Evolutionary conservation across 495 filamentous ascomycete genomes (phyloP).

Genomic region (Trichoderma gamsii): DNA sequence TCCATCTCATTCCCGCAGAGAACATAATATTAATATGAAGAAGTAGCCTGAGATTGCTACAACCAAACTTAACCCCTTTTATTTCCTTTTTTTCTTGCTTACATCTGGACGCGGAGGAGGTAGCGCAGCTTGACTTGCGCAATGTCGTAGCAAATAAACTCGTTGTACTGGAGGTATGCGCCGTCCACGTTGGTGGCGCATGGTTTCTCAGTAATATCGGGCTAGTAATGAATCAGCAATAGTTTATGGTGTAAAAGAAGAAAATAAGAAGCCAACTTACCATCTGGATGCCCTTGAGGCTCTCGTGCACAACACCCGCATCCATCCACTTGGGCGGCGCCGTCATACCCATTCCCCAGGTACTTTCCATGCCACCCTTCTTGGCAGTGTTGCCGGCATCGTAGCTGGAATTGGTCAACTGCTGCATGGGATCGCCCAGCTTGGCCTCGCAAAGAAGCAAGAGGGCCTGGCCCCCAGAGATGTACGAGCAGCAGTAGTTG

Average conservation of each 20-base stretch:
- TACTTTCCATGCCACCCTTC: constrained; percentile 53
- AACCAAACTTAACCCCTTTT: neutral
- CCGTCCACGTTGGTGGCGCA: constrained; percentile 30
- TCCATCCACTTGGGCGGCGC: constrained; percentile 71
- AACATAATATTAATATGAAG: neutral
- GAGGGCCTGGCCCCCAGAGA: constrained; percentile 45
- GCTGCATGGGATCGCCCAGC: constrained; percentile 64
- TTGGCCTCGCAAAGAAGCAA: constrained; percentile 74
- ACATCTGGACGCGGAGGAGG: constrained; percentile 60
- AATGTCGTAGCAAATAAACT: constrained; percentile 77
- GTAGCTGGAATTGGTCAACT: constrained; percentile 47
- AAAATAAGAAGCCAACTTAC: constrained; percentile 26
- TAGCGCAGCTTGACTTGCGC: constrained; percentile 74
- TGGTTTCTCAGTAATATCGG: constrained; percentile 38
- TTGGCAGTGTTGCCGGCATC: constrained; percentile 58
- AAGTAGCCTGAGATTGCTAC: neutral
- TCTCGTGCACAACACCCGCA: constrained; percentile 55
- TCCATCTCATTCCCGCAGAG: neutral
- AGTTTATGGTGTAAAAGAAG: neutral
- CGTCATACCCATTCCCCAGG: constrained; percentile 54
- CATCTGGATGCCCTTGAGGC: constrained; percentile 61
- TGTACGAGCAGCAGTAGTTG: constrained; percentile 58
- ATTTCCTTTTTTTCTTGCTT: neutral
- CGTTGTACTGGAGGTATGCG: constrained; percentile 50
- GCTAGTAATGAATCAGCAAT: constrained; percentile 26